Base-by-base conservation (phyloP, 2,329 filamentous ascomycete species). In the Scortechinia acanthostroma region DNA sequence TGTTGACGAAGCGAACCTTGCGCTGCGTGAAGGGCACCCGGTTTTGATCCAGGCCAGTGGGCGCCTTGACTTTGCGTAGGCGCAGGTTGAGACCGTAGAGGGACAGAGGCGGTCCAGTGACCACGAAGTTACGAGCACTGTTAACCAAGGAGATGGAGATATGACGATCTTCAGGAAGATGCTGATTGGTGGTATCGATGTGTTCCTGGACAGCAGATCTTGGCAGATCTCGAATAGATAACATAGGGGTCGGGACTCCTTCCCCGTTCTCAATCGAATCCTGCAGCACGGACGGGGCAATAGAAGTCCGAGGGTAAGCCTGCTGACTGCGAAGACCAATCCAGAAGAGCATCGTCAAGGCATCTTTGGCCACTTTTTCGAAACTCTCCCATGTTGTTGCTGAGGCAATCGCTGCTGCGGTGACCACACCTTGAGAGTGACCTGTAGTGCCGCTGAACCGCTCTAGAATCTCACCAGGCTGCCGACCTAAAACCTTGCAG, bases 351-450 rank as follows among this genome's bases (percentile, higher is more conserved):
- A 57, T 52, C 30, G 54, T 53, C 4, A 64, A 43, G n/a, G 51
- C 53, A 20, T 56, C 50, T 20, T 49, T 50, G 3, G 54, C 52
- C 16, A 53, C 50, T 2, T 50, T 49, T n/a, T 58, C 51, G 43
- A 62, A 64, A 4, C 52, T 51, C 14, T 58, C 54, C 63, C 63
- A 66, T 1, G 55, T 55, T 4, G 53, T 51, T 1, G 57, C 58
- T 1, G 53, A 51, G 1, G 64, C 53, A 2, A 65, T 52, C n/a
- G 51, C 54, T 16, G 61, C 58, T 2, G 64, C 61, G 13, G 59
- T 51, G 16, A 66, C 48, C 6, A 66, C 50, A 13, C 64, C 64
- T 42, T 68, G 64, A 2, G 60, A 64, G 46, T 66, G 64, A 3
- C 64, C 64, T 2, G 61, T 60, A 1, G 52, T 49, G 4, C 58